Evolutionary conservation across 1,284 basidiomycete genomes (phyloP).

Genomic region (Ceratobasidium sp.): DNA sequence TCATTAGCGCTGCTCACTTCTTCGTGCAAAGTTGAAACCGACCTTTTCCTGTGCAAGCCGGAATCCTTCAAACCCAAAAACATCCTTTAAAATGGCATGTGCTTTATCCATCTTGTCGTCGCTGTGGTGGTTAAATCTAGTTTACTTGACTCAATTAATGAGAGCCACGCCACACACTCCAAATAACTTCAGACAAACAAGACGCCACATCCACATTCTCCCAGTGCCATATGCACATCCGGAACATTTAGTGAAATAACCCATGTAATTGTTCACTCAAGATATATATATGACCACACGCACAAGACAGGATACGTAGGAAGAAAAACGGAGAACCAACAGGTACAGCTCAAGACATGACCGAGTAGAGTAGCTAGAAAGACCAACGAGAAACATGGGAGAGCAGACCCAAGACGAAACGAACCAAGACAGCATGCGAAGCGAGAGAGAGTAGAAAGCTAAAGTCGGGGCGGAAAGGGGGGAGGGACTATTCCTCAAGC

Average conservation of each 20-base stretch:
- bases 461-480: no score
- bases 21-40: background rate
- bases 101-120: slow-evolving; percentile 47
- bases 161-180: slow-evolving; percentile 8
- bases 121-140: background rate
- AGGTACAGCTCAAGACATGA: slow-evolving; percentile 37
- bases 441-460: no score
- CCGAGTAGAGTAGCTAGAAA: slow-evolving; percentile 39
- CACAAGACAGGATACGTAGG: slow-evolving; percentile 9
- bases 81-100: slow-evolving; percentile 39
- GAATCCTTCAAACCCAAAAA: slow-evolving; percentile 43
- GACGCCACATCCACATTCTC: background rate
- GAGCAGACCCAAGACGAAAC: no score
- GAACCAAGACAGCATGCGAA: no score
- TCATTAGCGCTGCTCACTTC: background rate
- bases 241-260: slow-evolving; percentile 11
- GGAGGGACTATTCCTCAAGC: slow-evolving; percentile 72
- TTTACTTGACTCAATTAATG: background rate
- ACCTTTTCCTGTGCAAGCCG: slow-evolving; percentile 47
- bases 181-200: background rate
- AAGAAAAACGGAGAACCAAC: slow-evolving; percentile 24
- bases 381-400: background rate
- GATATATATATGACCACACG: slow-evolving; percentile 38
- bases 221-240: background rate
- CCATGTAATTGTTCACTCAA: slow-evolving; percentile 43